phyloP scores from a whole-genome alignment of 2,329 filamentous ascomycete species.

The Metarhizium humberi region DNA sequence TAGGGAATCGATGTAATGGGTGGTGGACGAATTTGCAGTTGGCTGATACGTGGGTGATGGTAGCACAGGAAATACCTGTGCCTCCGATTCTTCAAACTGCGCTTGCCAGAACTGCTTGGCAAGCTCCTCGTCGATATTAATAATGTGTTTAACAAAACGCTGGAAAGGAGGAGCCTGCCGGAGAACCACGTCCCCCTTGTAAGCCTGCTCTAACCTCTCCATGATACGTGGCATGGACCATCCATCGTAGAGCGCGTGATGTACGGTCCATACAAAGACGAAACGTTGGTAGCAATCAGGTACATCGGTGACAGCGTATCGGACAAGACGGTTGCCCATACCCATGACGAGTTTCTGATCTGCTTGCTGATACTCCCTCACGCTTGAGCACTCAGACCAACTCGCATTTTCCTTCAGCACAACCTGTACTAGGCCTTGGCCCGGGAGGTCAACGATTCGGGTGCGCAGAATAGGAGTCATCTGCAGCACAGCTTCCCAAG shows the following conservation, averaged over 20 bases:
- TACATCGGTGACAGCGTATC: constrained; percentile 5
- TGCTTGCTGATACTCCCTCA: constrained; percentile 23
- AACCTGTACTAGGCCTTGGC: constrained; percentile 29
- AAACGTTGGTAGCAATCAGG: not conserved
- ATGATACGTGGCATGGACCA: constrained; percentile 37
- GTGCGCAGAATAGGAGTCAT: constrained; percentile 7
- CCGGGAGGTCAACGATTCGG: constrained; percentile 3
- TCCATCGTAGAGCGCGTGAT: constrained; percentile 42
- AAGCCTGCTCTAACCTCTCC: constrained; percentile 28
- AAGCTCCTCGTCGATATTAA: constrained; percentile 20
- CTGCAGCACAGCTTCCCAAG: constrained; percentile 6
- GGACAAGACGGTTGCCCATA: constrained; percentile 11
- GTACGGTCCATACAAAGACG: constrained; percentile 28
- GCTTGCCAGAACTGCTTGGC: constrained; percentile 31
- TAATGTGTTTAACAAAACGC: constrained; percentile 31
- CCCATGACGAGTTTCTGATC: constrained; percentile 19
- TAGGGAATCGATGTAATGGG: not conserved
- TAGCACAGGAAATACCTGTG: not conserved
- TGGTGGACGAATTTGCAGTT: constrained; percentile 2
- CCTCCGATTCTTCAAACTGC: not conserved
- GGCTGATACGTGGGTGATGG: not conserved
- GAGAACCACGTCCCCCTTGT: constrained; percentile 19
- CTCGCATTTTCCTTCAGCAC: constrained; percentile 26
- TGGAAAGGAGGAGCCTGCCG: constrained; percentile 21
- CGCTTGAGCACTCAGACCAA: constrained; percentile 17